Evolutionary conservation across 805 yeast genomes (phyloP).

Genomic region (Cyberlindnera petersonii): DNA sequence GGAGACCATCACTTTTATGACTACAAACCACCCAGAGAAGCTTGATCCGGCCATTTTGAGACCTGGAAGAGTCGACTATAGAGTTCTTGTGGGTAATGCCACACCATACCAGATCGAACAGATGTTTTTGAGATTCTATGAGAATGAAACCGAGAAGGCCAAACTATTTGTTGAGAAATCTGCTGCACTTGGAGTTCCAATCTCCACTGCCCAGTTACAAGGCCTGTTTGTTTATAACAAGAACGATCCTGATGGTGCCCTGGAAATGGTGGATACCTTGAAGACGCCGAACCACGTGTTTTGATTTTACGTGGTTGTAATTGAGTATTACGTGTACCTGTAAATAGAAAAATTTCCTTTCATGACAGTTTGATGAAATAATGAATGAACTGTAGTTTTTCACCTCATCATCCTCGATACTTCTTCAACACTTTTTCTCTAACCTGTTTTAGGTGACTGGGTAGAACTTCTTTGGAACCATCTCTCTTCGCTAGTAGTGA

Average conservation of each 20-base stretch:
- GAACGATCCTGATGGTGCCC: slow-evolving; percentile 71
- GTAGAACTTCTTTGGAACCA: slow-evolving; percentile 40
- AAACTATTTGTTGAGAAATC: slow-evolving; percentile 38
- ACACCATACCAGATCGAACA: slow-evolving; percentile 68
- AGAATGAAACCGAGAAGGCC: slow-evolving; percentile 52
- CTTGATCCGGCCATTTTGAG: slow-evolving; percentile 90
- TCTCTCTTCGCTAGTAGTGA: slow-evolving; percentile 35
- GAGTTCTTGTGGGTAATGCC: slow-evolving; percentile 84
- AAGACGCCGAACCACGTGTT: slow-evolving; percentile 33
- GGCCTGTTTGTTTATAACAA: slow-evolving; percentile 93
- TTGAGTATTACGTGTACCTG: too few species aligned
- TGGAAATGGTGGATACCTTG: slow-evolving; percentile 50
- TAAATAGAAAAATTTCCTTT: too few species aligned
- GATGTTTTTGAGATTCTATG: slow-evolving; percentile 89
- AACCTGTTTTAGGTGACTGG: slow-evolving; percentile 39
- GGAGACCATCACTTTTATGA: slow-evolving; percentile 95
- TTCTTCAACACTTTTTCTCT: slow-evolving; percentile 31
- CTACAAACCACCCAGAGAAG: slow-evolving; percentile 94
- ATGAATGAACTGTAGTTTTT: neutral
- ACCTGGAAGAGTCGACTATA: slow-evolving; percentile 92
- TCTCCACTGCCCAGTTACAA: slow-evolving; percentile 92
- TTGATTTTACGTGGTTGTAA: too few species aligned
- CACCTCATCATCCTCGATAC: slow-evolving; percentile 31
- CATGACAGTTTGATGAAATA: slow-evolving; percentile 1
- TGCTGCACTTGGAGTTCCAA: slow-evolving; percentile 45